Evolutionary conservation across 2,329 filamentous ascomycete species (phyloP).

Genomic region (Aspergillus neoniger): DNA sequence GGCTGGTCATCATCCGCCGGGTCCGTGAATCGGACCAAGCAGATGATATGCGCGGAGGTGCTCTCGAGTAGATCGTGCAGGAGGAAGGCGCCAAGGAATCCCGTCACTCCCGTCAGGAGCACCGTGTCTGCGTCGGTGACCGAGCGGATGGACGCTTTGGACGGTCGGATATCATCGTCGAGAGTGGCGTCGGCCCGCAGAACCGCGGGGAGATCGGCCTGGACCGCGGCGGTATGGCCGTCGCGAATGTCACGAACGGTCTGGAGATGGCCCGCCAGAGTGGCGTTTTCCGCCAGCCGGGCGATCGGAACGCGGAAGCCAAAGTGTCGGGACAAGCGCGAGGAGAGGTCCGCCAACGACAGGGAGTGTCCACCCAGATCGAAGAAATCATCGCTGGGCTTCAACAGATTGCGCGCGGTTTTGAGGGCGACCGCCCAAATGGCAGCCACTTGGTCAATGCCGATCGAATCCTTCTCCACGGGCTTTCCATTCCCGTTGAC

Average conservation of each 20-base stretch:
- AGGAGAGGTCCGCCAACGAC: constrained; percentile 74
- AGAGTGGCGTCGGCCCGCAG: constrained; percentile 67
- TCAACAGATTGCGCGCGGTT: constrained; percentile 63
- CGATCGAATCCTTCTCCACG: constrained; percentile 63
- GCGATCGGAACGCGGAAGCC: constrained; percentile 72
- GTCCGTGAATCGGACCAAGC: constrained; percentile 71
- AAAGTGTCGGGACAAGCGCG: constrained; percentile 67
- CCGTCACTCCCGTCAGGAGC: constrained; percentile 73
- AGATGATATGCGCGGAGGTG: constrained; percentile 70
- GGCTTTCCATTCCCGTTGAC: constrained; percentile 47
- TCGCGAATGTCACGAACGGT: constrained; percentile 71
- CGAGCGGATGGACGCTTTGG: constrained; percentile 55
- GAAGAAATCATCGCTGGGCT: constrained; percentile 74
- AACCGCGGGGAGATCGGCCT: constrained; percentile 72
- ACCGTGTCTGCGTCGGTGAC: constrained; percentile 68
- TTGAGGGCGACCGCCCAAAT: constrained; percentile 72
- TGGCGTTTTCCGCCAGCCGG: constrained; percentile 70
- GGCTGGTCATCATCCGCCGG: constrained; percentile 65
- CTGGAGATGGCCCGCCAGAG: constrained; percentile 70
- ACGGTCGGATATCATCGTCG: constrained; percentile 66
- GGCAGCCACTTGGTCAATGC: constrained; percentile 66
- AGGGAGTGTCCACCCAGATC: constrained; percentile 79
- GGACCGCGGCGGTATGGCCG: constrained; percentile 71
- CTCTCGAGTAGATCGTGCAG: constrained; percentile 67
- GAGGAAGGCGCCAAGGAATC: constrained; percentile 74